A percentile compares a stretch with the other conserved stretches of the same genome.
Conservation (phyloP, 2,329 filamentous ascomycete genomes). For the Lasiodiplodia sp. region DNA sequence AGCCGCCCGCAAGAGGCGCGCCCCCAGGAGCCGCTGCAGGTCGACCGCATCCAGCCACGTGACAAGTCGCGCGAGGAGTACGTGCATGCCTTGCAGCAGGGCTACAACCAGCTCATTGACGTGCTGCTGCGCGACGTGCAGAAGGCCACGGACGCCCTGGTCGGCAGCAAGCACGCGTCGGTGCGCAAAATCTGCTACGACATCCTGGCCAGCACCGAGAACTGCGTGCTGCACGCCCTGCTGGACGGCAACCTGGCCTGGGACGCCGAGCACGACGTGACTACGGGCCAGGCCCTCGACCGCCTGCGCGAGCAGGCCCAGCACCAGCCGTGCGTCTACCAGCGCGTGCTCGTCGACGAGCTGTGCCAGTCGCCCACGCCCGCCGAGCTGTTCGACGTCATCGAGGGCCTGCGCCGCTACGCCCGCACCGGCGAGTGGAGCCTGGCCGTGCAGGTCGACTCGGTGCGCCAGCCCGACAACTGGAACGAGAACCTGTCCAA, state of each 20-base stretch:
- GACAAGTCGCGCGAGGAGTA: conserved; percentile 31
- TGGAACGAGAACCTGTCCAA: conserved; percentile 29
- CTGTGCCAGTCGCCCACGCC: conserved; percentile 30
- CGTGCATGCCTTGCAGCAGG: conserved; percentile 28
- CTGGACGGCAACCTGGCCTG: conserved; percentile 31
- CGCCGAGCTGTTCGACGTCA: conserved; percentile 30
- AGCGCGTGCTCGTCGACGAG: conserved; percentile 31
- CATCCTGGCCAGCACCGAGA: conserved; percentile 30
- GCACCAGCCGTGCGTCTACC: conserved; percentile 30
- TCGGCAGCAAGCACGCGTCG: conserved; percentile 25
- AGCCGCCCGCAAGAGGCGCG: background rate
- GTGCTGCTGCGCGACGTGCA: conserved; percentile 29
- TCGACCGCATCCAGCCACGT: conserved; percentile 28
- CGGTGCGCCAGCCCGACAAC: background rate
- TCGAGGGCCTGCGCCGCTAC: conserved; percentile 29
- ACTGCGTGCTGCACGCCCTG: conserved; percentile 30
- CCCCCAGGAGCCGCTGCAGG: conserved; percentile 21
- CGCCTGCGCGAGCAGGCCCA: conserved; percentile 25
- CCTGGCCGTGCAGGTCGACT: conserved; percentile 23
- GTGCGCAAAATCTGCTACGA: conserved; percentile 31
- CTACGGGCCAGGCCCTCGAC: conserved; percentile 18
- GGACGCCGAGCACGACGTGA: conserved; percentile 29
- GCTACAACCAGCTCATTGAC: conserved; percentile 31
- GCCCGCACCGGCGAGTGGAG: conserved; percentile 30
- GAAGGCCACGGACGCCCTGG: conserved; percentile 20